Conservation (phyloP, 1,139 yeast genomes). For the Hansenula lynferdii region DNA sequence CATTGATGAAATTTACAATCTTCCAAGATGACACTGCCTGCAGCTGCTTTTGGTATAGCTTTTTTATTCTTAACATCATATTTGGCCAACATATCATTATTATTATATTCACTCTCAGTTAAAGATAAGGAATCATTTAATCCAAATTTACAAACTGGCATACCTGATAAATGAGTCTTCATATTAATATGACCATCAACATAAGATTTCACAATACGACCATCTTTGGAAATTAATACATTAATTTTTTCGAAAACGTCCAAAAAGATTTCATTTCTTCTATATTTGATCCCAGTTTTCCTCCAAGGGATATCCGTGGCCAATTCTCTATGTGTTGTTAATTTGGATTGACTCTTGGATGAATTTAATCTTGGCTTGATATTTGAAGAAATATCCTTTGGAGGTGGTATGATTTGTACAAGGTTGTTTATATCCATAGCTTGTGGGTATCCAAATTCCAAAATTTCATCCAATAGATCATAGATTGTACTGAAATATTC, state of each 20-base stretch:
- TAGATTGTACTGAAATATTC: slow-evolving; percentile 65
- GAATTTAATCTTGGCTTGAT: not conserved
- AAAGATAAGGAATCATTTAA: slow-evolving; percentile 38
- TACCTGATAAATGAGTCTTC: slow-evolving; percentile 73
- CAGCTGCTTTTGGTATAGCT: slow-evolving; percentile 35
- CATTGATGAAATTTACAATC: slow-evolving; percentile 91
- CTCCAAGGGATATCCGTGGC: slow-evolving; percentile 60
- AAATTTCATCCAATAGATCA: slow-evolving; percentile 72
- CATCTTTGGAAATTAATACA: slow-evolving; percentile 56
- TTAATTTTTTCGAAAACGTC: slow-evolving; percentile 75
- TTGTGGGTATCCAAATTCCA: slow-evolving; percentile 82
- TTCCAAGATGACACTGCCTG: slow-evolving; percentile 53
- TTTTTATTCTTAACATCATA: slow-evolving; percentile 25
- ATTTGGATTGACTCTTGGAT: not conserved
- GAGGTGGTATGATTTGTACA: slow-evolving; percentile 28
- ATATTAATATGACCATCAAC: slow-evolving; percentile 75
- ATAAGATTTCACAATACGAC: slow-evolving; percentile 61
- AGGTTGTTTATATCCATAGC: slow-evolving; percentile 54
- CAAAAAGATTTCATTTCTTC: slow-evolving; percentile 76
- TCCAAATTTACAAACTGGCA: slow-evolving; percentile 64
- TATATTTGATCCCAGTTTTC: slow-evolving; percentile 63
- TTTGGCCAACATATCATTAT: slow-evolving; percentile 15
- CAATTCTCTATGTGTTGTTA: slow-evolving; percentile 1
- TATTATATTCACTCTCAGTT: slow-evolving; percentile 17
- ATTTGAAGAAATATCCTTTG: not conserved